These are phyloP conservation scores for Erucastrum elatum DNA, from an alignment of 345 rosid species.

Conservation along the genomic window DNA sequence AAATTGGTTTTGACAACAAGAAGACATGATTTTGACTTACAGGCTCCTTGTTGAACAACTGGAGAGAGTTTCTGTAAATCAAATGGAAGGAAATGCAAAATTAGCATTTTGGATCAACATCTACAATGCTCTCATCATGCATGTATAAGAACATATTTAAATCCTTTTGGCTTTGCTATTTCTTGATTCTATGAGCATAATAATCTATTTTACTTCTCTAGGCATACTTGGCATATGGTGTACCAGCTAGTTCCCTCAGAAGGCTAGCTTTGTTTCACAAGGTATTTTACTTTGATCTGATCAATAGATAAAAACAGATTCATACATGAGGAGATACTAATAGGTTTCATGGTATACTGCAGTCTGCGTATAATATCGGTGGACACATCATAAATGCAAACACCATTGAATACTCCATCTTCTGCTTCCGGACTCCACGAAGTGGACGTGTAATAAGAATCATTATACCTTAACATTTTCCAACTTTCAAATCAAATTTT, in stretches of 20 bases:
- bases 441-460: conserved; percentile 71
- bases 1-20: background rate
- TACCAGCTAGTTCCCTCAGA: conserved; percentile 67
- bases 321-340: conserved; percentile 31
- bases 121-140: conserved; percentile 91
- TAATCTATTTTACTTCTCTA: conserved; percentile 30
- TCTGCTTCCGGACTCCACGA: conserved; percentile 69
- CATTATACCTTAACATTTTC: background rate
- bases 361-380: conserved; percentile 89
- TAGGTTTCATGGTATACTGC: conserved; percentile 53
- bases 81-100: conserved; percentile 62
- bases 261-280: conserved; percentile 89
- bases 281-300: conserved; percentile 46
- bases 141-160: conserved; percentile 50
- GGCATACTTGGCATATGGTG: conserved; percentile 91
- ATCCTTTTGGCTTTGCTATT: background rate
- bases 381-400: conserved; percentile 79
- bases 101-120: conserved; percentile 90
- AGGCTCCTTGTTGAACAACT: conserved; percentile 89
- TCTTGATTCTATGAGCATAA: background rate
- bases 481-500: background rate
- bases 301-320: background rate
- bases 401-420: conserved; percentile 79
- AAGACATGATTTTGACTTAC: conserved; percentile 33
- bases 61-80: conserved; percentile 59